phyloP scores from a whole-genome alignment of 345 rosid genomes.

The Kernera saxatilis region DNA sequence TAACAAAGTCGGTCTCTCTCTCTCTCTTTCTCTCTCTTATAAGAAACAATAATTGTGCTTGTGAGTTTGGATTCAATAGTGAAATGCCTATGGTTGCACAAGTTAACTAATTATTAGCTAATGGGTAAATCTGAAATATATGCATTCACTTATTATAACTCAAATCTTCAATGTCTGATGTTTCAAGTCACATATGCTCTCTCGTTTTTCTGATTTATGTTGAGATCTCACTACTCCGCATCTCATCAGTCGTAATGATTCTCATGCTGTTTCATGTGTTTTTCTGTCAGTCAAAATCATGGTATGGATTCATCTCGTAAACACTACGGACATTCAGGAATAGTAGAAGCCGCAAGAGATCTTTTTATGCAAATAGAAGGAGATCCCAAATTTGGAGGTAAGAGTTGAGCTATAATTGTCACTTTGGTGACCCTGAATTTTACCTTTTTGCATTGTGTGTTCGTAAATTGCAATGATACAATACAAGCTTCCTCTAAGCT shows the following conservation, averaged over 20 bases:
- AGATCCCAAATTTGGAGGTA: slow-evolving; percentile 40
- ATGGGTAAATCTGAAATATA: neutral
- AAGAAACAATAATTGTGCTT: neutral
- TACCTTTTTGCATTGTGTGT: neutral
- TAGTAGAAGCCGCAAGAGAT: slow-evolving; percentile 80
- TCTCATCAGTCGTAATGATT: neutral
- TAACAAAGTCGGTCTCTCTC: slow-evolving; percentile 50
- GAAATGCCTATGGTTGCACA: neutral
- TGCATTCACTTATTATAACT: neutral
- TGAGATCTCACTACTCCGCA: neutral
- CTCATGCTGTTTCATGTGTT: neutral
- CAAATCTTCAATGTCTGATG: neutral
- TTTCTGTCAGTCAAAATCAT: slow-evolving; percentile 31
- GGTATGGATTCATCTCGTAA: slow-evolving; percentile 52
- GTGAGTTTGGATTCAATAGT: neutral
- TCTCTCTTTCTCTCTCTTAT: neutral
- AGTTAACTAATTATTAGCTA: neutral
- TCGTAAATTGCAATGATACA: neutral
- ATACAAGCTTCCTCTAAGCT: slow-evolving; percentile 1
- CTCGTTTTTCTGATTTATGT: neutral
- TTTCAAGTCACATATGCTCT: neutral
- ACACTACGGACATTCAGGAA: slow-evolving; percentile 82
- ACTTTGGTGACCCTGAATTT: neutral
- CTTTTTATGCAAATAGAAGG: slow-evolving; percentile 82
- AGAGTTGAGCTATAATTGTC: slow-evolving; percentile 6